Evolutionary conservation across 257 asterid species (phyloP).

Genomic region (Forsythia viridissima): DNA sequence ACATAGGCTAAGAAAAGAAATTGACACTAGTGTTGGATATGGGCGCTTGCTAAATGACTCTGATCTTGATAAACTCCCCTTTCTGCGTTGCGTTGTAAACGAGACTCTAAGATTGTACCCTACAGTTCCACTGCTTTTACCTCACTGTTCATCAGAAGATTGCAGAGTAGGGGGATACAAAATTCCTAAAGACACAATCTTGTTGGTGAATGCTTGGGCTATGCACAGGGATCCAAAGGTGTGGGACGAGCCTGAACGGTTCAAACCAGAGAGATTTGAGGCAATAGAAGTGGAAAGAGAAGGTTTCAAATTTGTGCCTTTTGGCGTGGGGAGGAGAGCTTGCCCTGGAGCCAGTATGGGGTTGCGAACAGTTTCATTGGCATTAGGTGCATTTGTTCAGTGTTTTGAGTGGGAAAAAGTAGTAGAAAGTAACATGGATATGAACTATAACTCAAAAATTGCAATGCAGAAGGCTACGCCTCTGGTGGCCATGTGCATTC

Average conservation of each 20-base stretch:
- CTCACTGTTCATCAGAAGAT: conserved; percentile 44
- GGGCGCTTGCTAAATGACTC: conserved; percentile 42
- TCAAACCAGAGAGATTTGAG: conserved; percentile 50
- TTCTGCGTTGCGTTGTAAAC: conserved; percentile 45
- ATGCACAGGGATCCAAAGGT: conserved; percentile 52
- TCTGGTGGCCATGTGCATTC: conserved; percentile 43
- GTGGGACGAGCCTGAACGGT: conserved; percentile 55
- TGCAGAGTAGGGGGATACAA: conserved; percentile 43
- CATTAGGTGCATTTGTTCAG: conserved; percentile 51
- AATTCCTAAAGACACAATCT: conserved; percentile 39
- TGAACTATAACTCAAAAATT: not conserved
- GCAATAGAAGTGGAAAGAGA: conserved; percentile 29
- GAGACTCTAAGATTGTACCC: conserved; percentile 59
- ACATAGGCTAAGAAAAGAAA: conserved; percentile 42
- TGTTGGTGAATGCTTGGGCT: conserved; percentile 56
- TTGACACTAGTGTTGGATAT: conserved; percentile 47
- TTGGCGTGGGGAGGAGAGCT: conserved; percentile 62
- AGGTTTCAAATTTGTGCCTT: conserved; percentile 45
- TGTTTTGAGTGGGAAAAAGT: conserved; percentile 56
- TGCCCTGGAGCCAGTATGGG: conserved; percentile 58
- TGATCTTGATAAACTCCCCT: conserved; percentile 51
- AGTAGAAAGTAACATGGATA: conserved; percentile 23
- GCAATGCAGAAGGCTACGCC: conserved; percentile 37
- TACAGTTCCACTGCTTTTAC: conserved; percentile 48
- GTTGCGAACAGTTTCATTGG: conserved; percentile 39